A percentile compares a stretch with the other conserved stretches of the same genome.
phyloP scores from a whole-genome alignment of 140 eudicot species.

The Oenanthe javanica region DNA sequence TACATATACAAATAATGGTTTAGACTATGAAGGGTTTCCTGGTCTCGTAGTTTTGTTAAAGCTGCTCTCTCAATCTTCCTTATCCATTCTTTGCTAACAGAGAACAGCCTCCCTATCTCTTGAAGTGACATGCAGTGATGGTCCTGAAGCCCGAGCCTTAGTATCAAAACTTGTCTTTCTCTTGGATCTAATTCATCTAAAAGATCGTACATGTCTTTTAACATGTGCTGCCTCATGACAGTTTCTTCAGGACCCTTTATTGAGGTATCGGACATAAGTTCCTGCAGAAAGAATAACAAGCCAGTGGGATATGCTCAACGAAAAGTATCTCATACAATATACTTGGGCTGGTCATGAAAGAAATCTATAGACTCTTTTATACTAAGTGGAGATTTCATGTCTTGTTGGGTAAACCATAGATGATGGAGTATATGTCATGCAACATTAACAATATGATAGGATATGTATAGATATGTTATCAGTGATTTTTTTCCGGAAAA shows the following conservation, averaged over 20 bases:
- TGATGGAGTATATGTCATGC: neutral
- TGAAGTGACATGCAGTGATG: slow-evolving; percentile 55
- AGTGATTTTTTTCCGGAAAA: neutral
- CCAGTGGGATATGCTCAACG: neutral
- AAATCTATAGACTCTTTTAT: neutral
- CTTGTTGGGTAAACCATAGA: neutral
- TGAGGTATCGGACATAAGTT: slow-evolving; percentile 58
- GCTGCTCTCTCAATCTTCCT: slow-evolving; percentile 69
- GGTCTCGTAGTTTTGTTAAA: slow-evolving; percentile 48
- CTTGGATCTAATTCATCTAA: slow-evolving; percentile 43
- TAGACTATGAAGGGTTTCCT: slow-evolving; percentile 38
- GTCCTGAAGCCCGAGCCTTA: slow-evolving; percentile 66
- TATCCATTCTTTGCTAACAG: slow-evolving; percentile 92
- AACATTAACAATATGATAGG: too few relatives aligned
- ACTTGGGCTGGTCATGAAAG: neutral
- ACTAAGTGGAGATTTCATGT: neutral
- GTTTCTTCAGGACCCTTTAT: slow-evolving; percentile 56
- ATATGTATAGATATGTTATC: neutral
- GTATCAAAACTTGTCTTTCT: slow-evolving; percentile 49
- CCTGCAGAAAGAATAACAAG: slow-evolving; percentile 35
- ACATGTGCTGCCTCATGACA: slow-evolving; percentile 50
- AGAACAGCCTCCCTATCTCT: slow-evolving; percentile 61
- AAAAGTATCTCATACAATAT: neutral
- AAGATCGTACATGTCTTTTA: slow-evolving; percentile 43
- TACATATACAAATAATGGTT: slow-evolving; percentile 47